phyloP scores from a whole-genome alignment of 2,329 filamentous ascomycete genomes.

The Dactylellina sp. region DNA sequence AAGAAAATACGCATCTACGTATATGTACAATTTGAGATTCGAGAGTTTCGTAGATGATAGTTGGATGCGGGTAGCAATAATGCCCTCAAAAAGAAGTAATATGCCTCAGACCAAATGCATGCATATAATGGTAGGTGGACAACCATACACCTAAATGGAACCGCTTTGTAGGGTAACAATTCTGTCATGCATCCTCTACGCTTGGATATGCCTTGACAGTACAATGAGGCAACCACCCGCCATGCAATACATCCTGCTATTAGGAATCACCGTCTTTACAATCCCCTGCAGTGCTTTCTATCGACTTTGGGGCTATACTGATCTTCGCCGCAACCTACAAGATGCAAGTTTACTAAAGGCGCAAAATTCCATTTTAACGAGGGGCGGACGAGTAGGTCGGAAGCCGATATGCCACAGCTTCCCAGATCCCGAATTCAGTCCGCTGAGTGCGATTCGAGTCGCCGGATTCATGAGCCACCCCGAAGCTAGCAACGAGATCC shows the following conservation, averaged over 20 bases:
- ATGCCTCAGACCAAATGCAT: too few species aligned
- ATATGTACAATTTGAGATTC: too few species aligned
- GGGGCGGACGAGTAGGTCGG: not conserved
- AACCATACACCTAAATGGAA: too few species aligned
- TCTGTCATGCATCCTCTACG: too few species aligned
- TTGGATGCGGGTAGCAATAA: too few species aligned
- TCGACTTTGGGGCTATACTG: conserved; percentile 35
- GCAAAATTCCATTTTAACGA: conserved; percentile 10
- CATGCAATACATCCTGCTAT: not conserved
- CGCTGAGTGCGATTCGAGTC: conserved; percentile 17
- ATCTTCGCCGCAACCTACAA: conserved; percentile 13
- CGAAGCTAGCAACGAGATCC: conserved; percentile 4
- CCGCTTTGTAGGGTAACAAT: too few species aligned
- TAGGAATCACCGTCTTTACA: not conserved
- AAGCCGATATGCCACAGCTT: conserved; percentile 30
- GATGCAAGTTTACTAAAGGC: conserved; percentile 11
- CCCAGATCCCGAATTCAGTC: conserved; percentile 3
- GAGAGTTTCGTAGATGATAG: too few species aligned
- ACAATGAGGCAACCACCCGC: not conserved
- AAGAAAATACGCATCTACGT: too few species aligned
- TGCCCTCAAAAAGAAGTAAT: too few species aligned
- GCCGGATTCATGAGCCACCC: conserved; percentile 40
- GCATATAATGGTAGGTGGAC: too few species aligned
- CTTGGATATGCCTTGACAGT: not conserved
- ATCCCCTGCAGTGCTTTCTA: conserved; percentile 18